A percentile compares a stretch with the other conserved stretches of the same genome.
phyloP scores from a whole-genome alignment of 208 protist genomes.

The Leishmania turanica region DNA sequence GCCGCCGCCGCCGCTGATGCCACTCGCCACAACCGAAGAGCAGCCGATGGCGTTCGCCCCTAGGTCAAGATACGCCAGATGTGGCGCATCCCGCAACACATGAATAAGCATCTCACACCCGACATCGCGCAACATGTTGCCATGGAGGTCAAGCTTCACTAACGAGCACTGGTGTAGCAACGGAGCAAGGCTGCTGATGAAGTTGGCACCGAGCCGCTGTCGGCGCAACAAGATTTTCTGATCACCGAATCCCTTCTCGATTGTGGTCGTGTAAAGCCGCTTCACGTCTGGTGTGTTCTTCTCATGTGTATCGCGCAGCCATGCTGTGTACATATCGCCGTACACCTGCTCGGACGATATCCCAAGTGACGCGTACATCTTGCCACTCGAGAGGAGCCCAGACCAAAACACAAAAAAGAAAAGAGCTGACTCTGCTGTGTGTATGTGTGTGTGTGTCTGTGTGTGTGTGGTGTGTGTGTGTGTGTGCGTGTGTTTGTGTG shows the following conservation, averaged over 20 bases:
- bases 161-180: slow-evolving; percentile 71
- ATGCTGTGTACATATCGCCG: slow-evolving; percentile 82
- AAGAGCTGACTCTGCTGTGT: not conserved
- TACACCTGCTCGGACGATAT: slow-evolving; percentile 83
- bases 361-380: slow-evolving; percentile 71
- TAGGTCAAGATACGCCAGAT: slow-evolving; percentile 78
- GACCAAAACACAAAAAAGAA: not conserved
- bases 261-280: slow-evolving; percentile 77
- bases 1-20: not conserved
- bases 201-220: slow-evolving; percentile 80
- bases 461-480: too few species aligned
- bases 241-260: slow-evolving; percentile 73
- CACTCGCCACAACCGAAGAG: slow-evolving; percentile 7
- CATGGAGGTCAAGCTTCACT: slow-evolving; percentile 76
- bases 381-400: too few species aligned
- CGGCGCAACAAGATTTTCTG: slow-evolving; percentile 68
- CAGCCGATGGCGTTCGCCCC: slow-evolving; percentile 81
- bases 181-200: slow-evolving; percentile 63
- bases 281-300: slow-evolving; percentile 74
- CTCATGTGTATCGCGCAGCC: slow-evolving; percentile 90
- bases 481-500: too few species aligned
- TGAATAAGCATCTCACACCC: slow-evolving; percentile 78
- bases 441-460: too few species aligned
- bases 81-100: slow-evolving; percentile 70
- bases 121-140: slow-evolving; percentile 86